phyloP scores from a whole-genome alignment of 2,329 filamentous ascomycete species.

The Alternaria tenuissima region DNA sequence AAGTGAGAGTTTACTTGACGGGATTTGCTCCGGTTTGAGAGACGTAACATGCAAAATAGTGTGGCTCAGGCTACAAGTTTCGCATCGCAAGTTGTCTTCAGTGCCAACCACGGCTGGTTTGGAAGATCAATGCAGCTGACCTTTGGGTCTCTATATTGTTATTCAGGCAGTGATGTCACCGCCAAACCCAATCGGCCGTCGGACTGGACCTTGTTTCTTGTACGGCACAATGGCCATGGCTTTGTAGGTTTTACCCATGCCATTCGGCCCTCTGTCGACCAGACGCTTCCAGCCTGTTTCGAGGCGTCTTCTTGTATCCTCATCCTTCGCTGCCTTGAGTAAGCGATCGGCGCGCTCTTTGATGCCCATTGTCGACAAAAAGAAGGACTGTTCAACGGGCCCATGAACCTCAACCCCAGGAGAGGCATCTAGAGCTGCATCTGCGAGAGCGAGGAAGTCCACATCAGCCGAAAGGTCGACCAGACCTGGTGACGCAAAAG shows the following conservation, averaged over 20 bases:
- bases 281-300: conserved; percentile 81
- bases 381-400: conserved; percentile 83
- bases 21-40: not conserved
- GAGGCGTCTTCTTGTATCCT: conserved; percentile 59
- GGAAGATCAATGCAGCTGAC: not conserved
- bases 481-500: conserved; percentile 79
- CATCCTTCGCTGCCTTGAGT: conserved; percentile 49
- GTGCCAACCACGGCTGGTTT: not conserved
- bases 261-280: conserved; percentile 80
- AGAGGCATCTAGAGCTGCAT: conserved; percentile 78
- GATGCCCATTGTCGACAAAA: conserved; percentile 83
- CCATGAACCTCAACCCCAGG: conserved; percentile 90
- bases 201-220: conserved; percentile 67
- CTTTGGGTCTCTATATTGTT: not conserved
- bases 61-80: not conserved
- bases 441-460: conserved; percentile 87
- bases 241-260: conserved; percentile 97
- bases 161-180: conserved; percentile 60
- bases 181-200: conserved; percentile 90
- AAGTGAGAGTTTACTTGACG: not conserved
- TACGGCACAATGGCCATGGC: conserved; percentile 84
- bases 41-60: not conserved
- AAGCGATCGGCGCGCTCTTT: conserved; percentile 51
- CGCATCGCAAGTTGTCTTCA: not conserved
- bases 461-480: conserved; percentile 94